phyloP scores from a whole-genome alignment of 192 early-diverging fungal genomes.

The Coemansia erecta region DNA sequence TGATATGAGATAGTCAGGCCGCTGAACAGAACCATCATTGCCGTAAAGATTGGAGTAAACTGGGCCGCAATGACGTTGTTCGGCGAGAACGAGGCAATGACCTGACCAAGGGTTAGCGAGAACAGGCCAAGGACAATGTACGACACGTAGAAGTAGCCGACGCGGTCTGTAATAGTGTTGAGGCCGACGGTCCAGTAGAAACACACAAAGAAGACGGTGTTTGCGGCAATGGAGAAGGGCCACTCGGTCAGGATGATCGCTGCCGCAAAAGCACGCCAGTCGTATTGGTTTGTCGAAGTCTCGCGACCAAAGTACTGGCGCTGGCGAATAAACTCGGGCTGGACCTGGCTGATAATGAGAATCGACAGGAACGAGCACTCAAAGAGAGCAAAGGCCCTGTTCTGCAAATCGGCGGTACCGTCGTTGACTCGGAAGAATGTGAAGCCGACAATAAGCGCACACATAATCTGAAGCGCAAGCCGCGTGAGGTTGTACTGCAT shows the following conservation, averaged over 20 bases:
- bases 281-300: constrained; percentile 65
- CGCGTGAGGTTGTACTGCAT: constrained; percentile 76
- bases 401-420: constrained; percentile 60
- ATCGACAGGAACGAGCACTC: constrained; percentile 65
- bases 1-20: constrained; percentile 65
- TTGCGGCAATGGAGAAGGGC: constrained; percentile 63
- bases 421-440: constrained; percentile 65
- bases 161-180: constrained; percentile 41
- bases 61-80: constrained; percentile 58
- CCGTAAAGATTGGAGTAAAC: constrained; percentile 67
- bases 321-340: constrained; percentile 66
- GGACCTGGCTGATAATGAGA: constrained; percentile 66
- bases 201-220: constrained; percentile 65
- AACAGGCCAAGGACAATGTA: constrained; percentile 63
- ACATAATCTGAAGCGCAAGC: constrained; percentile 58
- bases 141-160: constrained; percentile 66
- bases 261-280: constrained; percentile 63
- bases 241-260: constrained; percentile 66
- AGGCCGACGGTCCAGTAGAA: constrained; percentile 80
- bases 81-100: constrained; percentile 65
- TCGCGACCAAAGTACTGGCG: constrained; percentile 69
- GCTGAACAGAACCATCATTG: constrained; percentile 66
- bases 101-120: constrained; percentile 67
- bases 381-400: constrained; percentile 72
- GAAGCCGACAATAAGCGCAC: constrained; percentile 68